Conservation (phyloP, 2,329 filamentous ascomycete species). For the Diaporthe vexans region DNA sequence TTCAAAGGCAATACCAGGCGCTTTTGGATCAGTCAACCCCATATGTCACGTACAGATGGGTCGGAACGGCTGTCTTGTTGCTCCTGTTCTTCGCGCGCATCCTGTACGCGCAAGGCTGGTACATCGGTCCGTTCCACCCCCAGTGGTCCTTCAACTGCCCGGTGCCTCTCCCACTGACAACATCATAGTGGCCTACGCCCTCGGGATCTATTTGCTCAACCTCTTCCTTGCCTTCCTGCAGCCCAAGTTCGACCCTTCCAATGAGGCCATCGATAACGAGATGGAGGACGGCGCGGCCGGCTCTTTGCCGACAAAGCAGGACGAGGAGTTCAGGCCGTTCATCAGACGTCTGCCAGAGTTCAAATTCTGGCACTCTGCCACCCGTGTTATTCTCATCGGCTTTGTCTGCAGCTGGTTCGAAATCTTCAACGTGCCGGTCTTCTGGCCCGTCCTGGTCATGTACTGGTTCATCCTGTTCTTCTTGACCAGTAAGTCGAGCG, state of each 20-base stretch:
- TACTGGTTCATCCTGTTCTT: slow-evolving; percentile 99
- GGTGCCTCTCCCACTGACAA: slow-evolving; percentile 40
- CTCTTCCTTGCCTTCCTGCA: slow-evolving; percentile 98
- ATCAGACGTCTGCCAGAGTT: slow-evolving; percentile 97
- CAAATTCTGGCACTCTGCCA: slow-evolving; percentile 99
- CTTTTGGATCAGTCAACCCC: slow-evolving; percentile 95
- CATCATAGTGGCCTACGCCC: slow-evolving; percentile 88
- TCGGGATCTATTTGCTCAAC: slow-evolving; percentile 98
- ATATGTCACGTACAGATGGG: slow-evolving; percentile 90
- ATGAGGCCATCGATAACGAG: slow-evolving; percentile 90
- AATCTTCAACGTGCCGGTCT: slow-evolving; percentile 96
- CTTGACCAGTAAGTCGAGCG: slow-evolving; percentile 82
- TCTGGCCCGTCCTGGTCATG: slow-evolving; percentile 98
- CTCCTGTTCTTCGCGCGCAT: slow-evolving; percentile 90
- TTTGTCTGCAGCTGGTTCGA: slow-evolving; percentile 94
- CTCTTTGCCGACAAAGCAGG: slow-evolving; percentile 90
- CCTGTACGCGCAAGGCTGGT: slow-evolving; percentile 95
- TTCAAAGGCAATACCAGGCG: slow-evolving; percentile 91
- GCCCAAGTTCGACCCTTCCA: slow-evolving; percentile 98
- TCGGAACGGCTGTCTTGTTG: slow-evolving; percentile 82
- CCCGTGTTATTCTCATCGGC: slow-evolving; percentile 84
- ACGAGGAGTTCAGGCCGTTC: slow-evolving; percentile 98
- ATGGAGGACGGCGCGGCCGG: slow-evolving; percentile 93
- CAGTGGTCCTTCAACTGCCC: background rate
- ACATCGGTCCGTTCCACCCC: slow-evolving; percentile 79